Percentiles rank a stretch among this genome's conserved stretches.
phyloP scores from a whole-genome alignment of 495 filamentous ascomycete species.

The Lasiosphaeris hirsuta region DNA sequence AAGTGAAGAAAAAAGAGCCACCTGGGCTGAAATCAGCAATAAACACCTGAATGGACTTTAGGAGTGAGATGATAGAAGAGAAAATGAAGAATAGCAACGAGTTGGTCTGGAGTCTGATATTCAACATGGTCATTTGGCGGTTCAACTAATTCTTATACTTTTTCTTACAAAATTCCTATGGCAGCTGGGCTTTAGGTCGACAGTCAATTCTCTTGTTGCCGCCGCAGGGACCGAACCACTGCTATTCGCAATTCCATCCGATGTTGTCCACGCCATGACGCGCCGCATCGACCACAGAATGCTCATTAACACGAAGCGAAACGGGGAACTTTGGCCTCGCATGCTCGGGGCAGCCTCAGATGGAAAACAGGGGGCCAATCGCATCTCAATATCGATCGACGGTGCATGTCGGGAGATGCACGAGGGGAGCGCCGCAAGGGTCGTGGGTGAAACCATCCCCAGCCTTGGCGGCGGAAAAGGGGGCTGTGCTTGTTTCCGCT shows the following conservation, averaged over 20 bases:
- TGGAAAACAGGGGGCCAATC: slow-evolving; percentile 3
- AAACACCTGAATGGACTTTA: not conserved
- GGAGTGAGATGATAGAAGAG: slow-evolving; percentile 2
- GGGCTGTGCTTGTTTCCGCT: slow-evolving; percentile 8
- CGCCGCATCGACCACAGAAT: not conserved
- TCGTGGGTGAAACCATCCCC: slow-evolving; percentile 1
- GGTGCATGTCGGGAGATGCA: not conserved
- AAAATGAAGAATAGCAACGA: not conserved
- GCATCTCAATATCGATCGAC: not conserved
- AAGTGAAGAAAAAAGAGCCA: slow-evolving; percentile 16
- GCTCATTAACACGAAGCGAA: slow-evolving; percentile 5
- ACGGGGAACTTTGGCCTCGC: not conserved
- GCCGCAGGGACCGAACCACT: not conserved
- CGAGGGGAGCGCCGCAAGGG: slow-evolving; percentile 6
- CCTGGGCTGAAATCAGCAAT: slow-evolving; percentile 21
- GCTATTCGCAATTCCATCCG: not conserved
- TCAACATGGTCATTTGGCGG: too few species aligned
- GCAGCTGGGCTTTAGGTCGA: too few species aligned
- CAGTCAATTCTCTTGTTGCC: too few species aligned
- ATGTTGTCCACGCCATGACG: slow-evolving; percentile 1
- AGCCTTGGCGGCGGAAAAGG: not conserved
- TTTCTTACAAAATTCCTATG: too few species aligned
- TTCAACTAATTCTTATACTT: too few species aligned
- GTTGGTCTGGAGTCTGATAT: too few species aligned
- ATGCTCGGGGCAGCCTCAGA: not conserved